A percentile compares a stretch with the other conserved stretches of the same genome.
Conservation (phyloP, 768 basidiomycete species). For the Crassisporium funariophilum region DNA sequence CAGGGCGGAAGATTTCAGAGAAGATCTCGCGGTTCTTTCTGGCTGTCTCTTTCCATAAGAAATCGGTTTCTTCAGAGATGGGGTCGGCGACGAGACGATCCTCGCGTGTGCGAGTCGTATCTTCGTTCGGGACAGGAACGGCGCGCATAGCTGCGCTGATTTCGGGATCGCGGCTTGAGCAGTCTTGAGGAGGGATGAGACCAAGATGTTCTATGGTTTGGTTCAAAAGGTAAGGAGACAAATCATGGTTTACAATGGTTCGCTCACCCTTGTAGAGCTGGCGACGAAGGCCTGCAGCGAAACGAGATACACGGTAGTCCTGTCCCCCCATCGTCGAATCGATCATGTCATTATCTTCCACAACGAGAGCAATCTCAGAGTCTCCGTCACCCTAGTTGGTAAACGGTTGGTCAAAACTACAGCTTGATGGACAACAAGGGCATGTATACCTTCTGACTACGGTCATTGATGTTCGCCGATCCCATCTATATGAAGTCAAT, state of each 20-base stretch:
- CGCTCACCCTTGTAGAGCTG: constrained; percentile 75
- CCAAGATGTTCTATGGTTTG: constrained; percentile 75
- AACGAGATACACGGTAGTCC: constrained; percentile 70
- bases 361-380: constrained; percentile 91
- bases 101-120: constrained; percentile 59
- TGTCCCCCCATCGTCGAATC: constrained; percentile 77
- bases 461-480: constrained; percentile 91
- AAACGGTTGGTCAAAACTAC: constrained; percentile 3
- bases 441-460: constrained; percentile 66
- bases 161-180: constrained; percentile 32
- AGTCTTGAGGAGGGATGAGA: constrained; percentile 74
- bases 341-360: constrained; percentile 86
- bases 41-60: constrained; percentile 72
- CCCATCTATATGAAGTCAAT: constrained; percentile 62
- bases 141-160: constrained; percentile 75
- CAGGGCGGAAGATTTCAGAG: constrained; percentile 83
- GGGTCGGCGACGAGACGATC: constrained; percentile 81
- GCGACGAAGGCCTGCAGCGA: constrained; percentile 83
- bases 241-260: constrained; percentile 6
- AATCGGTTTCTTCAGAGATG: constrained; percentile 57
- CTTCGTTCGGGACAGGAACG: constrained; percentile 68
- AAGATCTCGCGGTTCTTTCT: constrained; percentile 82
- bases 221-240: constrained; percentile 2
- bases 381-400: constrained; percentile 78
- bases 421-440: neutral